Conservation (phyloP, 805 yeast genomes). For the Ogataea paraovalis region DNA sequence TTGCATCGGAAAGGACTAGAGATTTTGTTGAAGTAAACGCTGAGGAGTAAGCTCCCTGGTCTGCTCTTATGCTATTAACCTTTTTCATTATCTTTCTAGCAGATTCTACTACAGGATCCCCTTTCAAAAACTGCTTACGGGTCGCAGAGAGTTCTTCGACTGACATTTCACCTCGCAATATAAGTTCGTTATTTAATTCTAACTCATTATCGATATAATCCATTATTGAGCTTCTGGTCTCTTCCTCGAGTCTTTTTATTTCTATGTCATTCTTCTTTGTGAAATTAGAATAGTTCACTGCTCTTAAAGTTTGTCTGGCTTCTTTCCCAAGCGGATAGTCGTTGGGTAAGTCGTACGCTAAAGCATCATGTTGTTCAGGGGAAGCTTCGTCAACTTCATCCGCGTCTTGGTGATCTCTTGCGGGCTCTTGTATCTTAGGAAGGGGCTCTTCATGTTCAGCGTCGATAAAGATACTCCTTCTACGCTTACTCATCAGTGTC, state of each 20-base stretch:
- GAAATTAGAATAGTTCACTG: constrained; percentile 5
- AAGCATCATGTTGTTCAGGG: neutral
- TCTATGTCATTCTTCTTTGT: constrained; percentile 5
- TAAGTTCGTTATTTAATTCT: constrained; percentile 16
- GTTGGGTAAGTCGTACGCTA: constrained; percentile 14
- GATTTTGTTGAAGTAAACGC: constrained; percentile 19
- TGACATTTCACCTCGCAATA: constrained; percentile 10
- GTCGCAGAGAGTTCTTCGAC: constrained; percentile 11
- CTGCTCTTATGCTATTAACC: constrained; percentile 5
- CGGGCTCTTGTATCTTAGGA: too few relatives aligned
- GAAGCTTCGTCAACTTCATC: neutral
- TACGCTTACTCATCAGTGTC: neutral
- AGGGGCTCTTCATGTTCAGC: neutral
- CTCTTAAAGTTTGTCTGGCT: constrained; percentile 11
- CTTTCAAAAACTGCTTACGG: constrained; percentile 9
- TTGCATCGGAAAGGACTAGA: constrained; percentile 19
- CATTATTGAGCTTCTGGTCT: constrained; percentile 11
- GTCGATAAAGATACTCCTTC: neutral
- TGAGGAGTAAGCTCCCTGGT: constrained; percentile 6
- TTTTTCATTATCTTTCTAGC: constrained; percentile 8
- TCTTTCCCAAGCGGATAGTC: constrained; percentile 21
- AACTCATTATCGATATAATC: constrained; percentile 15
- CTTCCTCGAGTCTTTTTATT: constrained; percentile 9
- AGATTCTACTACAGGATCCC: constrained; percentile 12
- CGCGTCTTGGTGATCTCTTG: neutral